phyloP scores from a whole-genome alignment of 768 basidiomycete species.

The Agrocybe chaxingu region DNA sequence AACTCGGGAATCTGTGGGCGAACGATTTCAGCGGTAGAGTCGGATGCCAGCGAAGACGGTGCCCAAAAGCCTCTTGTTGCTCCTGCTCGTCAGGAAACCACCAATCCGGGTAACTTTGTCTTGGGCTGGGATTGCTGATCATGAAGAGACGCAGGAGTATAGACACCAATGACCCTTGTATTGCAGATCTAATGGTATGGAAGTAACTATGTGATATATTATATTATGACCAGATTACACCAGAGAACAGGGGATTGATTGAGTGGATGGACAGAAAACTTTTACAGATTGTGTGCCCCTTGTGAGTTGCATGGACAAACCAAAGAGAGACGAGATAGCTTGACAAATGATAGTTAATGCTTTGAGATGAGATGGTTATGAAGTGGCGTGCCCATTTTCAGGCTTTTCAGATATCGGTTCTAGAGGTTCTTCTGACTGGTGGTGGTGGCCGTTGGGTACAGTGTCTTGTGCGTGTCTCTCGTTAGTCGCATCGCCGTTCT shows the following conservation, averaged over 20 bases:
- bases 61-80: background rate
- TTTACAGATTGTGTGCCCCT: no score
- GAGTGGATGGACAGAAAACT: no score
- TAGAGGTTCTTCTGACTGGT: constrained; percentile 5
- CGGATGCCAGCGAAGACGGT: constrained; percentile 4
- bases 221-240: no score
- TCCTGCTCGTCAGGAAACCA: background rate
- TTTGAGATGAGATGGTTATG: constrained; percentile 4
- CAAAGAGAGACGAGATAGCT: background rate
- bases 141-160: constrained; percentile 1
- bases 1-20: constrained; percentile 65
- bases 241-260: no score
- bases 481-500: constrained; percentile 33
- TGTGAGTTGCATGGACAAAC: no score
- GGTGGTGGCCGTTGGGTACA: constrained; percentile 5
- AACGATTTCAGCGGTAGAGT: constrained; percentile 12
- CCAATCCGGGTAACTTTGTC: constrained; percentile 41
- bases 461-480: constrained; percentile 14
- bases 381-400: constrained; percentile 17
- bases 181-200: no score
- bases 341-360: constrained; percentile 1
- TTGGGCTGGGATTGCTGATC: constrained; percentile 74
- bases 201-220: no score
- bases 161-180: no score
- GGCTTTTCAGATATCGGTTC: constrained; percentile 28